Conservation (phyloP, 495 filamentous ascomycete species). For the Lophiotrema nucula region DNA sequence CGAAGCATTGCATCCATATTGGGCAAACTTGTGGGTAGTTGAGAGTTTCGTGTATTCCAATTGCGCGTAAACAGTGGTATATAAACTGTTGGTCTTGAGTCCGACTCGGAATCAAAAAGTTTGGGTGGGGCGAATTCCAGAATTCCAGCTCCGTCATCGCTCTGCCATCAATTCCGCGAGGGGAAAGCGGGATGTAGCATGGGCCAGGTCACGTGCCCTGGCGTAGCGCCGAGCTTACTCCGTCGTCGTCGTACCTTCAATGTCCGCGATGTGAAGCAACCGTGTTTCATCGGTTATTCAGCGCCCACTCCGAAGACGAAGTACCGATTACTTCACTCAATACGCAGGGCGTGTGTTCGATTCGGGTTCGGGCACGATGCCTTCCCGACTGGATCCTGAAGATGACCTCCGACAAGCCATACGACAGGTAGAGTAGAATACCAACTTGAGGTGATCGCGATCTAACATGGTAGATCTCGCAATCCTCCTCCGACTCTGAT, state of each 20-base stretch:
- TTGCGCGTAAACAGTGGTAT: no score
- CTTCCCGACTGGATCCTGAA: slow-evolving; percentile 33
- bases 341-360: no score
- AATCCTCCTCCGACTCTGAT: slow-evolving; percentile 85
- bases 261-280: background rate
- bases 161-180: slow-evolving; percentile 2
- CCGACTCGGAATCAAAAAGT: slow-evolving; percentile 13
- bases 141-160: slow-evolving; percentile 15
- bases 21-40: no score
- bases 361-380: slow-evolving; percentile 30
- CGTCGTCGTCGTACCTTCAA: background rate
- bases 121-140: slow-evolving; percentile 8
- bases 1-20: slow-evolving; percentile 22
- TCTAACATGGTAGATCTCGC: slow-evolving; percentile 69
- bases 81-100: slow-evolving; percentile 11
- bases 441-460: background rate
- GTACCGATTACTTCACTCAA: no score
- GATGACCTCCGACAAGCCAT: slow-evolving; percentile 42
- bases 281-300: slow-evolving; percentile 18
- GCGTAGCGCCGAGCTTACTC: background rate
- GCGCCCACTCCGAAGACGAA: no score
- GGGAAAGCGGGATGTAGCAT: background rate
- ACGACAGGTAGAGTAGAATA: slow-evolving; percentile 37
- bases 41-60: no score
- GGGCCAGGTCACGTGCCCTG: background rate